Base-by-base conservation (phyloP, 208 protist species). In the Naegleria fowleri region DNA sequence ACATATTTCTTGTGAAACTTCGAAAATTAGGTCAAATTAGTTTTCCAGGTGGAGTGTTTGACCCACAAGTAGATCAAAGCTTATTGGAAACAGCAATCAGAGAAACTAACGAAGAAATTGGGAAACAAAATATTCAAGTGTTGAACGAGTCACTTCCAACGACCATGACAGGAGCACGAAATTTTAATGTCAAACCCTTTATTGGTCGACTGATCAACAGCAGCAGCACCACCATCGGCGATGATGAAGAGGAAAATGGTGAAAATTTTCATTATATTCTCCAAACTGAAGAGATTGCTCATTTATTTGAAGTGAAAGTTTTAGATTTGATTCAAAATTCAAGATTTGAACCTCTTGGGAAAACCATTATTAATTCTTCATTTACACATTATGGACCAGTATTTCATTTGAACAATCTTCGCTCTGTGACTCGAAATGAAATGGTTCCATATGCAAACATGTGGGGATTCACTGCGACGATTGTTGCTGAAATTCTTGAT, bases 361-460 rank as follows among this genome's bases (percentile, higher is more conserved):
- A 67, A 67, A 67, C 55, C 22, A 67, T 67, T 19, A 67, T 67
- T 15, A 29, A 15, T 67, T 29, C 55, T 29, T 29, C 55, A 4
- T 67, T 29, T 29, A 67, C 55, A 67, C 55, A 67, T 29, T 67
- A 67, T 67, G 55, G 55, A 22, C 55, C 55, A 29, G 19, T 67
- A 13, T 67, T 29, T 67, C 55, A 67, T 67, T 67, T 67, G 55
- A 67, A 4, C 11, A 67, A 67, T 67, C 1, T 67, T 67, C 55
- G 19, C 55, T 67, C 55, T 29, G 22, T 67, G 11, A 67, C 55
- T 19, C 55, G 22, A 15, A 67, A 67, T 15, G 2, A 4, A 90
- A 67, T 11, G 22, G 25, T 91, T 90, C 86, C 90, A 25, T 52
- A 91, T 91, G 86, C 76, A 91, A 5, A 2, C 3, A 29, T 67